Conservation (phyloP, 2,329 filamentous ascomycete genomes). For the Pseudogymnoascus sp. region DNA sequence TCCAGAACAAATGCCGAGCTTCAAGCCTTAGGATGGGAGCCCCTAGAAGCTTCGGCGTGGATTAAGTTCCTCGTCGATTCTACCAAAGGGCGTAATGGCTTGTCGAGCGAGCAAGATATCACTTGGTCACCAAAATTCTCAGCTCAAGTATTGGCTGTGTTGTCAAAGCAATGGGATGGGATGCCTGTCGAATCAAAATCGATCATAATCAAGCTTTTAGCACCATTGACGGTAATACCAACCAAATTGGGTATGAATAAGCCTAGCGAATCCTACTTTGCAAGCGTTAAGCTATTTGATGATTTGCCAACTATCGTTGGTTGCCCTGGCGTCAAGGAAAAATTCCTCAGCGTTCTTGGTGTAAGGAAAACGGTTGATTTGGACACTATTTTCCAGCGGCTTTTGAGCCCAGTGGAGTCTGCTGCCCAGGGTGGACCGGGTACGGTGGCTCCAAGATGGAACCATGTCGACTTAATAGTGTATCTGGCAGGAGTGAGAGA, state of each 20-base stretch:
- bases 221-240: slow-evolving; percentile 68
- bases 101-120: slow-evolving; percentile 59
- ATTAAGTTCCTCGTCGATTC: slow-evolving; percentile 70
- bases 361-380: slow-evolving; percentile 94
- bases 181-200: slow-evolving; percentile 59
- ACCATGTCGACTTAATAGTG: slow-evolving; percentile 87
- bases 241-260: slow-evolving; percentile 85
- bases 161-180: slow-evolving; percentile 90
- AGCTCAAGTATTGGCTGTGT: slow-evolving; percentile 63
- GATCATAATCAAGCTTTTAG: slow-evolving; percentile 56
- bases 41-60: slow-evolving; percentile 81
- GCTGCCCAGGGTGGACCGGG: slow-evolving; percentile 35
- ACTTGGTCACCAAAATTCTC: slow-evolving; percentile 68
- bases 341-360: slow-evolving; percentile 73
- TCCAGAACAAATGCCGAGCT: slow-evolving; percentile 59
- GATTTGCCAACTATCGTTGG: slow-evolving; percentile 77
- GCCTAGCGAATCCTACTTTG: slow-evolving; percentile 82
- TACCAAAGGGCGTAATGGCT: slow-evolving; percentile 45
- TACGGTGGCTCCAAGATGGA: slow-evolving; percentile 60
- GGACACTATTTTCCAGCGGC: slow-evolving; percentile 81
- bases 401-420: slow-evolving; percentile 56
- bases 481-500: slow-evolving; percentile 84
- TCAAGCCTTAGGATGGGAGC: slow-evolving; percentile 75
- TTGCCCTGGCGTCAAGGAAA: slow-evolving; percentile 78
- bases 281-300: slow-evolving; percentile 88